phyloP scores from a whole-genome alignment of 2,329 filamentous ascomycete species.

The Xylaria sp. region DNA sequence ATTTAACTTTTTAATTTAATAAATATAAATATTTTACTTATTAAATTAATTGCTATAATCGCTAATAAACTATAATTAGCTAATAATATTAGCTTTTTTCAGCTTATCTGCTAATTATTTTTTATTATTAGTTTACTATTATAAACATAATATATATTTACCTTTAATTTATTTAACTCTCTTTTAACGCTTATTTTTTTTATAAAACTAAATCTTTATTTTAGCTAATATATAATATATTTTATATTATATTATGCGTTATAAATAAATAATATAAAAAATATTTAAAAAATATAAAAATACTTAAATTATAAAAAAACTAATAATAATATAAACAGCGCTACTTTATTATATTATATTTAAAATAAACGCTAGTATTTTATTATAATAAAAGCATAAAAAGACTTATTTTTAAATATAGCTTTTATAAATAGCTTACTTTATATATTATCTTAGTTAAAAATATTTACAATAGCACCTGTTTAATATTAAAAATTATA shows the following conservation, averaged over 20 bases:
- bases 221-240: slow-evolving; percentile 1
- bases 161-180: slow-evolving; percentile 2
- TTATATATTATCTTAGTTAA: not conserved
- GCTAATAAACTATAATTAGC: not conserved
- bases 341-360: not conserved
- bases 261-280: not conserved
- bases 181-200: not conserved
- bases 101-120: not conserved
- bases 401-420: slow-evolving; percentile 2
- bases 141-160: not conserved
- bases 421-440: not conserved
- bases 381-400: not conserved
- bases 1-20: not conserved
- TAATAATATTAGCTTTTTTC: not conserved
- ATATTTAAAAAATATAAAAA: not conserved
- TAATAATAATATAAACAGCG: not conserved
- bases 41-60: not conserved
- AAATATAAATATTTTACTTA: slow-evolving; percentile 1
- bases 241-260: slow-evolving; percentile 3
- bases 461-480: not conserved
- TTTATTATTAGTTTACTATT: not conserved
- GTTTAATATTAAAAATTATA: not conserved
- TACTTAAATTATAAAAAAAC: not conserved
- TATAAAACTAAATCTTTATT: slow-evolving; percentile 3
- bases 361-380: not conserved